These are phyloP conservation scores for Xylariaceae sp. DNA, from an alignment of 2,329 filamentous ascomycete genomes.

Conservation along the genomic window DNA sequence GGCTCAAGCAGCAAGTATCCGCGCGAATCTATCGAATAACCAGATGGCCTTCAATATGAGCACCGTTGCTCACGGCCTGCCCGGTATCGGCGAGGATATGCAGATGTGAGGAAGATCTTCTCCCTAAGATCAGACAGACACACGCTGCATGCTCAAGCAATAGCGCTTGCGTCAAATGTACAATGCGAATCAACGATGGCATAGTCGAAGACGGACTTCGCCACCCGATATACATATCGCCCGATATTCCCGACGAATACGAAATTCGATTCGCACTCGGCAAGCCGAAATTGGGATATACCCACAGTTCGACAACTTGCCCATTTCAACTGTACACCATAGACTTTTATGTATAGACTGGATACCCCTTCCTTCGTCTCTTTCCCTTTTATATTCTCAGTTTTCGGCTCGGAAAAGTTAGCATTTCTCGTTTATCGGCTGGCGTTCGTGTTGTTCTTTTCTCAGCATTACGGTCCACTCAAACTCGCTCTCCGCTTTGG, in stretches of 20 bases:
- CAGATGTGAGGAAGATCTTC: constrained; percentile 32
- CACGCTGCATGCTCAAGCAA: background rate
- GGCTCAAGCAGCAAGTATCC: constrained; percentile 47
- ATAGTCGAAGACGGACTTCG: background rate
- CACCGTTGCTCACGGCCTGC: constrained; percentile 38
- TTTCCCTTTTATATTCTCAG: constrained; percentile 19
- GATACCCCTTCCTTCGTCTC: constrained; percentile 27
- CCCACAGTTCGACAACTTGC: constrained; percentile 6
- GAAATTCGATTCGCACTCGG: constrained; percentile 7
- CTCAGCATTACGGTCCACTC: constrained; percentile 27
- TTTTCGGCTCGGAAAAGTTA: constrained; percentile 30
- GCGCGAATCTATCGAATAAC: constrained; percentile 31
- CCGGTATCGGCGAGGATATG: constrained; percentile 52
- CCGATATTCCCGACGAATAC: constrained; percentile 6
- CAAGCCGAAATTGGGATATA: background rate
- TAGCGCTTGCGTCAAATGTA: background rate
- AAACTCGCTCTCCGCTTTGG: constrained; percentile 6
- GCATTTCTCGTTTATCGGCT: constrained; percentile 25
- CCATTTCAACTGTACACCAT: constrained; percentile 27
- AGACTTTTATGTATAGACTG: constrained; percentile 31
- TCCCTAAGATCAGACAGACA: background rate
- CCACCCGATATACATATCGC: background rate
- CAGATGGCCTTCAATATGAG: constrained; percentile 31
- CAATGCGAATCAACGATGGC: background rate
- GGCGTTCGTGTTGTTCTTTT: constrained; percentile 27